Base-by-base conservation (phyloP, 2,329 filamentous ascomycete species). In the Penicillium janthinellum region DNA sequence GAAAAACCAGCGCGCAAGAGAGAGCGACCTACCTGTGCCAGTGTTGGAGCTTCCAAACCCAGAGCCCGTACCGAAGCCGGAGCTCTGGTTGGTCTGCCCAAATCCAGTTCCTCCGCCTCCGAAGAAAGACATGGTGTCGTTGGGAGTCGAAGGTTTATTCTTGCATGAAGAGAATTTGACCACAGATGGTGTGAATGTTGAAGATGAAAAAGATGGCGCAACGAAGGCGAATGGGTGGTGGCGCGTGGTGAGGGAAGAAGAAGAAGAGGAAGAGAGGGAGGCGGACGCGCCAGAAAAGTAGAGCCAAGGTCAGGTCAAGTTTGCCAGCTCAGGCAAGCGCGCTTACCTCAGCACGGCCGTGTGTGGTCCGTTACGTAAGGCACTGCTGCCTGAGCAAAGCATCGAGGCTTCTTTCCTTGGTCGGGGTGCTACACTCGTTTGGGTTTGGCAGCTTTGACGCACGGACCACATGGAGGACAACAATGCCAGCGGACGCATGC, bases 41-140 rank as follows among this genome's bases (percentile, higher is more conserved):
- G 73, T 69, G 59, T 66, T 70, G 51, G 71, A 67, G 62, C 67
- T 65, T 62, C 73, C 73, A 58, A 75, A 75, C 14, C 67, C 72
- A 70, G 73, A 69, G 60, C 73, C 73, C 52, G 74, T 66, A 45
- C 77, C 76, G 68, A 77, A 76, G 65, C 70, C 73, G 55, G 73
- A 71, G 65, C 71, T 81, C 76, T 79, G 75, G 68, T 78, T 76
- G 72, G 83, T 86, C 38, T 53, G 50, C 10, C 50, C 50, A 64
- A 82, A 83, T 70, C 85, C 85, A 76, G 89, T 88, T 79, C 85
- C 83, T 69, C 79, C 77, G 70, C 84, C 82, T 68, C 79, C 78
- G 71, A 82, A 81, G 70, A 74, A 75, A 67, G 74, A 77, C 73
- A 77, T 77, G 61, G 66, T 75, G 67, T 63, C 63, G 66, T 64